phyloP scores from a whole-genome alignment of 1,284 basidiomycete species.

The Puccinia coronata region DNA sequence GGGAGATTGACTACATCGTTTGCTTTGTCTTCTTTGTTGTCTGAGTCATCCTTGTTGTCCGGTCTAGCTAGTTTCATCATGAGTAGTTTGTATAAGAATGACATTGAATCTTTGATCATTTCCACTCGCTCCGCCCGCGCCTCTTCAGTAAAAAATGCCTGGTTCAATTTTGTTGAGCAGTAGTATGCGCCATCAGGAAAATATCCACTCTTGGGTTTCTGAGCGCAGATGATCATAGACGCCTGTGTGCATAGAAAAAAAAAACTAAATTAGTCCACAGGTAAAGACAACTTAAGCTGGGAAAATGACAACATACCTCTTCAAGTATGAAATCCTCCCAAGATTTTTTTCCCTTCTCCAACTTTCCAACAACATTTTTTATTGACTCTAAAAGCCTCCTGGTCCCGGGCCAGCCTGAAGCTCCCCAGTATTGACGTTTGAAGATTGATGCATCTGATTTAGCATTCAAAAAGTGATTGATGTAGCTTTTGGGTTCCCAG shows the following conservation, averaged over 20 bases:
- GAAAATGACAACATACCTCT: neutral
- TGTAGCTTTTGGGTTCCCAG: slow-evolving; percentile 8
- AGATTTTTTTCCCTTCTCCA: neutral
- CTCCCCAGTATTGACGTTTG: neutral
- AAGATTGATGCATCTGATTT: neutral
- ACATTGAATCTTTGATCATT: neutral
- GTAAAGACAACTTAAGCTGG: too few relatives aligned
- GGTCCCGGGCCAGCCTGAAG: neutral
- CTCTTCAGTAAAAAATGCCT: neutral
- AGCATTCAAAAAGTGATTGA: neutral
- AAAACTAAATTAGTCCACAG: too few relatives aligned
- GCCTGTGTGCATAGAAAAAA: too few relatives aligned
- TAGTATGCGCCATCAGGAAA: neutral
- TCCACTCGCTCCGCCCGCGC: too few relatives aligned
- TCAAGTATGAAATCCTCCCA: slow-evolving; percentile 9
- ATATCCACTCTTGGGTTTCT: too few relatives aligned
- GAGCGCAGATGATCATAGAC: too few relatives aligned
- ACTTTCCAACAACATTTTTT: neutral
- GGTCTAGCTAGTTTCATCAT: neutral
- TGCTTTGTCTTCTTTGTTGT: neutral
- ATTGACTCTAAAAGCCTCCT: slow-evolving; percentile 4
- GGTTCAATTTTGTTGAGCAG: neutral
- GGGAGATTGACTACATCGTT: too few relatives aligned
- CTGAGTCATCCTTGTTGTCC: too few relatives aligned
- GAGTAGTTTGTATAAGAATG: slow-evolving; percentile 12